Evolutionary conservation across 163 green algal genomes (phyloP).

Genomic region (Prototheca wickerhamii): DNA sequence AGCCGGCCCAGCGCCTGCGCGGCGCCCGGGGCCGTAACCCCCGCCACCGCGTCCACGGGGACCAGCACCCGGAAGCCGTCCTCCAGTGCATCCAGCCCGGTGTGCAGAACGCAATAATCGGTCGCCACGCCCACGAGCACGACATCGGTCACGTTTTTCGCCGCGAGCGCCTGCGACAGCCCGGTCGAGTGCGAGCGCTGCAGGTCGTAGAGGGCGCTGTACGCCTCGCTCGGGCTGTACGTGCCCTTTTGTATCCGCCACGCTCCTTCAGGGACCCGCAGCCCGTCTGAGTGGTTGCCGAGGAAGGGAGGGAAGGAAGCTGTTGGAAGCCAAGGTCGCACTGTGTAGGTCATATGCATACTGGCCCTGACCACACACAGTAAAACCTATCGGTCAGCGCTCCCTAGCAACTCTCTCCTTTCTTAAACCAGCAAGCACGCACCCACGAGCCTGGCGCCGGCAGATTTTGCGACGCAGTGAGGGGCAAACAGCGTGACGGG

Average conservation of each 20-base stretch:
- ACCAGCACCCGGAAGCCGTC: constrained; percentile 5
- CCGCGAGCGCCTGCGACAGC: constrained; percentile 1
- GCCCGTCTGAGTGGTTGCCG: not conserved
- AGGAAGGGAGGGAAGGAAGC: not conserved
- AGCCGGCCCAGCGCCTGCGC: not conserved
- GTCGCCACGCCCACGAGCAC: constrained; percentile 12
- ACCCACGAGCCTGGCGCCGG: constrained; percentile 6
- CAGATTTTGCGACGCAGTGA: constrained; percentile 12
- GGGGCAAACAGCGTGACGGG: constrained; percentile 4
- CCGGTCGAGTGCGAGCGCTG: not conserved
- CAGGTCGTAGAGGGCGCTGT: constrained; percentile 7
- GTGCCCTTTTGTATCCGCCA: constrained; percentile 3
- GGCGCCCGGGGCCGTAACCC: not conserved
- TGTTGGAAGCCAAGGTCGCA: not conserved
- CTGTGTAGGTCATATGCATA: too few species aligned
- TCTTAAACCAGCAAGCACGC: not conserved
- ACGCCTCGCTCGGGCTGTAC: not conserved
- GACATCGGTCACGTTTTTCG: not conserved
- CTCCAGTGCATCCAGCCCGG: constrained; percentile 7
- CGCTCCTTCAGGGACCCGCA: not conserved
- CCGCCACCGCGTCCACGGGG: constrained; percentile 2
- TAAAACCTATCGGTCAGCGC: too few species aligned
- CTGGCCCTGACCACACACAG: too few species aligned
- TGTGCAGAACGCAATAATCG: constrained; percentile 12
- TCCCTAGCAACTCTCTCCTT: too few species aligned